Evolutionary conservation across 2,329 filamentous ascomycete genomes (phyloP), one percentile per base, ranked within the genome.

Genomic region (Fusarium sp.): DNA sequence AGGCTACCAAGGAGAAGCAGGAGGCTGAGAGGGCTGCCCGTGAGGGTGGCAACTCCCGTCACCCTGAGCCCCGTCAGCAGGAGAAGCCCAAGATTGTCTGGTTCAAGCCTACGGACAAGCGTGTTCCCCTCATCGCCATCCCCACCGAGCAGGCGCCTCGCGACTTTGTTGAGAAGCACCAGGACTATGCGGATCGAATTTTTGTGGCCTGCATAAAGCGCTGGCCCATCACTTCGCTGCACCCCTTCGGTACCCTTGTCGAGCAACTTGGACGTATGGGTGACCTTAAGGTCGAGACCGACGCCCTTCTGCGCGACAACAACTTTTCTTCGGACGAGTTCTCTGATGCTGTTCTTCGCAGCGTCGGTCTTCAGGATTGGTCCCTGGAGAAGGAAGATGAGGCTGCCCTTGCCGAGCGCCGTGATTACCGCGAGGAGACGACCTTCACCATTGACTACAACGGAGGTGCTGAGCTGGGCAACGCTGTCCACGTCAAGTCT

Each of bases 41-140:
- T 73, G 95, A 98, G 78, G 95, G 94, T 68, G 86, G 84, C 71
- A 86, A 87, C 70, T 82, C 83, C 58, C 90, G 91, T 68, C 87
- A 90, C 58, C 90, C 96, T 71, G 92, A 94, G 67, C 90, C 91
- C 70, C 92, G 94, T 58, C 80, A 81, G 58, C 93, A 96, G 78
- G 96, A 99, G 70, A 97, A 97, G 83, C 96, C 96, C 69, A 99
- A 99, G 89, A 99, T 99, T 81, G 96, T 99, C 42, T 99, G 96
- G 96, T 99, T 99, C 85, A 99, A 99, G 85, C 96, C 96, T 63
- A 99, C 96, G 1, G 96, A 99, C 82, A 98, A 99, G 87, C 93
- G 96, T 77, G 96, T 99, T 51, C 96, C 96, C 54, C 85, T 99
- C 71, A 99, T 99, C 80, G 96, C 96, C 58, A 99, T 99, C 70